Evolutionary conservation across 352 stramenopile genomes (phyloP).

Genomic region (Phytophthora melonis): DNA sequence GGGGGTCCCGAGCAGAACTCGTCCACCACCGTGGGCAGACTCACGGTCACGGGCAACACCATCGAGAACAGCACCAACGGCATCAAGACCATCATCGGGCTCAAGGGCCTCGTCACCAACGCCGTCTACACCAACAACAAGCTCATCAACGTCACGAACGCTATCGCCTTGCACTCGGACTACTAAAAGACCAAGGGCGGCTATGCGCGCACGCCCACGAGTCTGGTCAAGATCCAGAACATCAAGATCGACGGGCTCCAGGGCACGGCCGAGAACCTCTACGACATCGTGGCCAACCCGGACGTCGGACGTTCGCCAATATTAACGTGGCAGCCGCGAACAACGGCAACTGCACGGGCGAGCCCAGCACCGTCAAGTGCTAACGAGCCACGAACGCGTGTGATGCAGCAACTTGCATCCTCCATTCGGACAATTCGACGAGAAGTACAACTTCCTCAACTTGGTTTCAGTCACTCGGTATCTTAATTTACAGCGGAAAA

Average conservation of each 20-base stretch:
- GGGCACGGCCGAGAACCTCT: constrained; percentile 25
- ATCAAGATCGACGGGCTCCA: constrained; percentile 35
- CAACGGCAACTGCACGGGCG: constrained; percentile 31
- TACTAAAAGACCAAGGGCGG: constrained; percentile 37
- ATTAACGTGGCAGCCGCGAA: constrained; percentile 15
- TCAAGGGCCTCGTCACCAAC: constrained; percentile 13
- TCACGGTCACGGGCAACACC: constrained; percentile 19
- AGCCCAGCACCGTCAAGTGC: constrained; percentile 28
- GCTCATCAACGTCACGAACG: constrained; percentile 27
- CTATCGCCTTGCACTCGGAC: constrained; percentile 29
- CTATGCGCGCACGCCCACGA: constrained; percentile 27
- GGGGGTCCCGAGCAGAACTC: constrained; percentile 2
- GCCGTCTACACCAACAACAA: constrained; percentile 33
- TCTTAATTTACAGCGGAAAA: constrained; percentile 27
- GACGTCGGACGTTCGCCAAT: constrained; percentile 29
- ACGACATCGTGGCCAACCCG: constrained; percentile 36
- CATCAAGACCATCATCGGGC: constrained; percentile 31
- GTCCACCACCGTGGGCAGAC: constrained; percentile 15
- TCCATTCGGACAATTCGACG: neutral
- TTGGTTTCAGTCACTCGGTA: neutral
- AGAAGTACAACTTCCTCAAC: neutral
- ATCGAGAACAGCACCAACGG: constrained; percentile 40
- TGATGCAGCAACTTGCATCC: too few species aligned
- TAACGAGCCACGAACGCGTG: neutral
- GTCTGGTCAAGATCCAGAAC: constrained; percentile 32